Conservation (phyloP, 345 rosid genomes). For the Lepidium sativum region DNA sequence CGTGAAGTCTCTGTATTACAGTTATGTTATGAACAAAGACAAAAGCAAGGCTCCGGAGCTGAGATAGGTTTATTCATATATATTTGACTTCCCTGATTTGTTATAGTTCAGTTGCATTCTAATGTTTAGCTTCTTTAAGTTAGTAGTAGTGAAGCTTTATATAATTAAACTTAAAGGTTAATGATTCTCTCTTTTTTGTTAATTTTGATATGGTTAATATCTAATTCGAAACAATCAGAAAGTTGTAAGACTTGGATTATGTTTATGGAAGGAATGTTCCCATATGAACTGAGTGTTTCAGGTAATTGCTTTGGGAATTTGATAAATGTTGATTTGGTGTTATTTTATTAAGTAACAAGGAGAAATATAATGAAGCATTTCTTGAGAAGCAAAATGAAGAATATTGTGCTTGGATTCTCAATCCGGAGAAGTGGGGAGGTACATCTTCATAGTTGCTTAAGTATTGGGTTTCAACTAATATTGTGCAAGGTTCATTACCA, state of each 20-base stretch:
- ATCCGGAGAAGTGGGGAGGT: slow-evolving; percentile 99
- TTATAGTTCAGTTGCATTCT: not conserved
- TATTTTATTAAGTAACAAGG: slow-evolving; percentile 43
- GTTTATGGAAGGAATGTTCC: not conserved
- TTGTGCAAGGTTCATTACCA: not conserved
- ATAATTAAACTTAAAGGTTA: not conserved
- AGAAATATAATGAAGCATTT: slow-evolving; percentile 75
- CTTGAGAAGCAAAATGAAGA: slow-evolving; percentile 70
- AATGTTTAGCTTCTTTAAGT: not conserved
- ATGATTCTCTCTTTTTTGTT: not conserved
- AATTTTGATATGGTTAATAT: not conserved
- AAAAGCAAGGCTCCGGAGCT: slow-evolving; percentile 50
- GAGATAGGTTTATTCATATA: slow-evolving; percentile 39
- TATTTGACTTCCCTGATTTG: not conserved
- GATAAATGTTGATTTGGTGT: not conserved
- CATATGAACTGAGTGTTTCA: not conserved
- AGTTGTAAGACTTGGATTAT: not conserved
- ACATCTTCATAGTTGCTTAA: not conserved
- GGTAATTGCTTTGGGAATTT: not conserved
- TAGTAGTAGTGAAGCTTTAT: not conserved
- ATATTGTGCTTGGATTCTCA: slow-evolving; percentile 88
- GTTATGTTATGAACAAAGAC: slow-evolving; percentile 86
- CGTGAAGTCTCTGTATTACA: slow-evolving; percentile 22
- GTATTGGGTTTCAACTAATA: not conserved
- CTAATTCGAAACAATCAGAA: not conserved